phyloP scores from a whole-genome alignment of 2,329 filamentous ascomycete genomes.

The Bipolaris sorokiniana region DNA sequence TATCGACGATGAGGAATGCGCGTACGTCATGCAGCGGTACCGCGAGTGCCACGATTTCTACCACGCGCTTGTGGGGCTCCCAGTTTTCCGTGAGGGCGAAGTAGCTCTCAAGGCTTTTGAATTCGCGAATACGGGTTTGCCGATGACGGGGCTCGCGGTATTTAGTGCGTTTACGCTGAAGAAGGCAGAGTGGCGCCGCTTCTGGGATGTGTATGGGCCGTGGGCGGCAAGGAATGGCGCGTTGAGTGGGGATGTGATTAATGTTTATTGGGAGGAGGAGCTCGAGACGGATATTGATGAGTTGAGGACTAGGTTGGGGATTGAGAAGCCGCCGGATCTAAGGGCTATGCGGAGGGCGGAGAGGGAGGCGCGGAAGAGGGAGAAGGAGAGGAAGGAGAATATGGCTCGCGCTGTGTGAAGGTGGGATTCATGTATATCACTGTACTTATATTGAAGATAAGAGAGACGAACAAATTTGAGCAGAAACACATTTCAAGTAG shows the following conservation, averaged over 20 bases:
- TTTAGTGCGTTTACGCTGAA: slow-evolving; percentile 72
- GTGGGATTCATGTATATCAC: slow-evolving; percentile 20
- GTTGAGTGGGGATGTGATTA: slow-evolving; percentile 79
- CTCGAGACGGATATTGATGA: slow-evolving; percentile 81
- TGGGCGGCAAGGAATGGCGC: slow-evolving; percentile 90
- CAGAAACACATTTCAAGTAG: not conserved
- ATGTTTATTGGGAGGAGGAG: slow-evolving; percentile 98
- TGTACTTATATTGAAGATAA: not conserved
- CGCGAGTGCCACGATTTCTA: slow-evolving; percentile 98
- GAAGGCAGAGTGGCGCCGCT: slow-evolving; percentile 67
- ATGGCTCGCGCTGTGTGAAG: slow-evolving; percentile 26
- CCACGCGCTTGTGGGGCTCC: slow-evolving; percentile 89
- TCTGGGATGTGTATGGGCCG: slow-evolving; percentile 78
- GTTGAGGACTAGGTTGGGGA: slow-evolving; percentile 74
- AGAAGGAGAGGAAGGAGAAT: slow-evolving; percentile 58
- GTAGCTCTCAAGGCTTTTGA: slow-evolving; percentile 98
- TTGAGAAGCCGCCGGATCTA: slow-evolving; percentile 88
- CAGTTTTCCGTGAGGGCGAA: slow-evolving; percentile 92
- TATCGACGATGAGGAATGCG: slow-evolving; percentile 93
- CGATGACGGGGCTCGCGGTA: slow-evolving; percentile 90
- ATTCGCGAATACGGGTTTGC: slow-evolving; percentile 90
- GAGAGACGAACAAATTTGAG: not conserved
- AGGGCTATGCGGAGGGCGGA: slow-evolving; percentile 75
- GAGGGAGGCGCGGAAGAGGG: slow-evolving; percentile 69
- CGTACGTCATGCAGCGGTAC: slow-evolving; percentile 98